Base-by-base conservation (phyloP, 306 rosid species). In the Vigna hirtella region DNA sequence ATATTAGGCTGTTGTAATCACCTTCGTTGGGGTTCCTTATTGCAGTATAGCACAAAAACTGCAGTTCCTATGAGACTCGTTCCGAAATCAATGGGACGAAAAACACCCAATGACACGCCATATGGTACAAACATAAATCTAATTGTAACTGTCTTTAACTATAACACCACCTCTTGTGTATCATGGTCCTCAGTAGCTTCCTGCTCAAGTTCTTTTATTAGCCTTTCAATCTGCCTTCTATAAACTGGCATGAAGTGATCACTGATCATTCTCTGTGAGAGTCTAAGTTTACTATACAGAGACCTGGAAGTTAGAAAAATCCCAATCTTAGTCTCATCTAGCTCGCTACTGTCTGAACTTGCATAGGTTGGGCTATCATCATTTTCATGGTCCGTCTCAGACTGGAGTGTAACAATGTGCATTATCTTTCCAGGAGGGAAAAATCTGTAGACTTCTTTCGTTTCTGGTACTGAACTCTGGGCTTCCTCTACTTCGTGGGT, bases 181-280 rank as follows among this genome's bases (percentile, higher is more conserved):
- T 67, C 76, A 65, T 61, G 79, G 69, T 75, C 81, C 43, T 72
- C 59, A 13, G 76, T 43, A 38, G 87, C 80, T 81, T 81, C 87
- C 85, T 88, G 96, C 78, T 93, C 93, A 5, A 92, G 84, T 71
- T 91, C 93, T 87, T 86, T 83, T 43, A 92, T 88, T 70, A 93
- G 86, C 88, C 79, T 89, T 61, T 95, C 97, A 49, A 95, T 87
- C 77, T 89, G 93, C 76, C 87, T 92, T 87, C 96, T 89, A 66
- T 95, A 93, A 45, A 86, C 87, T 4, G 98, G 98, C 99, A 95
- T 95, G 84, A 91, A 87, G 91, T 95, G 98, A 79, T 95, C 99
- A 53, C 90, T 92, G 71, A 95, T 90, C 99, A 95, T 95, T 72
- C 93, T 88, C 82, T 89, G 98, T 8, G 99, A 93, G 73, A 95